Evolutionary conservation across 148 eudicot genomes (phyloP).

Genomic region (Dianthus caryophyllus): DNA sequence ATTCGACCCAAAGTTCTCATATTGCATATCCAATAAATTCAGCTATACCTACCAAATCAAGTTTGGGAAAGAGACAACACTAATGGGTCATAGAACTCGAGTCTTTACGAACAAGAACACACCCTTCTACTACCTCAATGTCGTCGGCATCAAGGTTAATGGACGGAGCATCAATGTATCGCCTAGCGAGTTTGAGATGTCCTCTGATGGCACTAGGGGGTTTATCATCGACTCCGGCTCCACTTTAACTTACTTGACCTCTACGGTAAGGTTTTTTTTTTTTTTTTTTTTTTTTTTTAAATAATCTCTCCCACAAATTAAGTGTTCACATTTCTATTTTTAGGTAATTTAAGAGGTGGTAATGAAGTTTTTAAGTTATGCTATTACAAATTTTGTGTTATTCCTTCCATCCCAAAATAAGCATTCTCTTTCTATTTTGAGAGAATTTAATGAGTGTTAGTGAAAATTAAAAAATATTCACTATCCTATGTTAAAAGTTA

Average conservation of each 20-base stretch:
- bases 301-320: too few relatives aligned
- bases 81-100: background rate
- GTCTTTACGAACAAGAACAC: background rate
- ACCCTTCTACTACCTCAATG: constrained; percentile 7
- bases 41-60: background rate
- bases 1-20: constrained; percentile 3
- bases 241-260: constrained; percentile 3
- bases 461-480: too few relatives aligned
- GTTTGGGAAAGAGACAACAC: background rate
- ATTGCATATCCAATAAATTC: constrained; percentile 8
- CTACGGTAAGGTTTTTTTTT: too few relatives aligned
- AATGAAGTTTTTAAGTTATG: too few relatives aligned
- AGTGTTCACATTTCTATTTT: too few relatives aligned
- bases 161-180: background rate
- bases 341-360: too few relatives aligned
- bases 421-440: too few relatives aligned
- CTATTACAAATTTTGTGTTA: too few relatives aligned
- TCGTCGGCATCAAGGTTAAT: background rate
- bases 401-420: too few relatives aligned
- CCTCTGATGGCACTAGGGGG: constrained; percentile 7
- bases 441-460: too few relatives aligned
- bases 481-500: too few relatives aligned
- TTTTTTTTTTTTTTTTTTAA: too few relatives aligned
- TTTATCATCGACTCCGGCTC: constrained; percentile 12
- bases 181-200: constrained; percentile 9